Conservation (phyloP, 2,329 filamentous ascomycete genomes). For the Aspergillus ruber region DNA sequence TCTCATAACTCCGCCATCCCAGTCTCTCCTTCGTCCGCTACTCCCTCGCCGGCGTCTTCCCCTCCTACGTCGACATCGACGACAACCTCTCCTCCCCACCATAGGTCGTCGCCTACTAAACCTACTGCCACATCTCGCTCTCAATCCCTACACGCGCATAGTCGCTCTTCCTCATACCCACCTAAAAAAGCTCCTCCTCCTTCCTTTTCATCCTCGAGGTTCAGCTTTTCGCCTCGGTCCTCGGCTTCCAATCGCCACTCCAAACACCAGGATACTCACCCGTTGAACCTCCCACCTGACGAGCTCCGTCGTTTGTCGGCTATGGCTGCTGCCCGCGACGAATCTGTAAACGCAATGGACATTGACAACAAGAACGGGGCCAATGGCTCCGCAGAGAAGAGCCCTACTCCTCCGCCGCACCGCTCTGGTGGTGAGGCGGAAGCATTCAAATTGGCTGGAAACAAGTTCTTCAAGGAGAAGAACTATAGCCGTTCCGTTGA, state of each 20-base stretch:
- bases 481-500: constrained; percentile 82
- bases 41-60: not conserved
- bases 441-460: constrained; percentile 83
- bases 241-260: constrained; percentile 24
- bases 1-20: not conserved
- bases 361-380: constrained; percentile 53
- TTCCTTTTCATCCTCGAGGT: constrained; percentile 20
- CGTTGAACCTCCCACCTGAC: constrained; percentile 83
- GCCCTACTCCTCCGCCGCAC: constrained; percentile 43
- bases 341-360: constrained; percentile 63
- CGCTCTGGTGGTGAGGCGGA: constrained; percentile 70
- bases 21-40: not conserved
- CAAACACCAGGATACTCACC: constrained; percentile 62
- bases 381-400: constrained; percentile 29
- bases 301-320: constrained; percentile 70
- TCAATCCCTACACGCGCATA: not conserved
- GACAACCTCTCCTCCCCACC: not conserved
- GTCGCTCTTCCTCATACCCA: constrained; percentile 2
- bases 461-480: constrained; percentile 94
- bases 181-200: constrained; percentile 14
- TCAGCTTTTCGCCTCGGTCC: constrained; percentile 22
- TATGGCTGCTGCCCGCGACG: constrained; percentile 44
- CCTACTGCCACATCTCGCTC: not conserved
- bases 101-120: not conserved
- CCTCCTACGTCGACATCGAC: not conserved